Evolutionary conservation across 345 rosid species (phyloP), one percentile per base, ranked within the genome.

Genomic region (Leavenworthia alabamica): DNA sequence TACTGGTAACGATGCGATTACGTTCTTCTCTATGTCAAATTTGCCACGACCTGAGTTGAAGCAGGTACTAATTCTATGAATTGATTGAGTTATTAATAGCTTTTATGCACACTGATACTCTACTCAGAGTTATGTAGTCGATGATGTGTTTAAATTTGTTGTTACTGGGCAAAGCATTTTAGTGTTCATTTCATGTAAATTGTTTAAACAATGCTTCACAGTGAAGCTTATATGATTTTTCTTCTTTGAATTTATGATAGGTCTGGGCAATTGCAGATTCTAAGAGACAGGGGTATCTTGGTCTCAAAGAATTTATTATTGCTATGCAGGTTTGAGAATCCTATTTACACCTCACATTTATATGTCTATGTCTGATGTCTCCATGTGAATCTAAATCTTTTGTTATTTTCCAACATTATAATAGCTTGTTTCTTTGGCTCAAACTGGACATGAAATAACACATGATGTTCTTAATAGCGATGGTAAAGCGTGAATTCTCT

Each of bases 241-340:
- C 3, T 35, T 32, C 62, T 39, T 7, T 56, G 49, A 8, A 13
- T 13, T 62, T 28, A n/a, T 28, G 6, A 46, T 53, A 92, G 98
- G 83, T 89, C 23, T 92, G 98, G 98, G 93, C 98, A 4, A 83
- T 82, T 68, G 86, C 96, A 28, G 96, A 89, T 82, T 80, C 95
- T 24, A 92, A 81, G 76, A 73, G 95, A 32, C 96, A 85, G 44
- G 93, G 96, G 53, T 92, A 77, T 71, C 90, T 88, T 56, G 88
- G 92, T 57, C 79, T 88, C 67, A 74, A 36, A 51, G 98, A 91
- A 58, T 91, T 88, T 70, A 60, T 84, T 13, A 55, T 62, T 60
- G 83, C 95, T 43, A 91, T 91, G 85, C 84, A 84, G 96, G 92
- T 78, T 78, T 64, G n/a, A 3, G 45, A 16, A 26, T 17, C 11